Evolutionary conservation across 1,139 yeast species (phyloP).

Genomic region (Hemisphaericaspora subhashii): DNA sequence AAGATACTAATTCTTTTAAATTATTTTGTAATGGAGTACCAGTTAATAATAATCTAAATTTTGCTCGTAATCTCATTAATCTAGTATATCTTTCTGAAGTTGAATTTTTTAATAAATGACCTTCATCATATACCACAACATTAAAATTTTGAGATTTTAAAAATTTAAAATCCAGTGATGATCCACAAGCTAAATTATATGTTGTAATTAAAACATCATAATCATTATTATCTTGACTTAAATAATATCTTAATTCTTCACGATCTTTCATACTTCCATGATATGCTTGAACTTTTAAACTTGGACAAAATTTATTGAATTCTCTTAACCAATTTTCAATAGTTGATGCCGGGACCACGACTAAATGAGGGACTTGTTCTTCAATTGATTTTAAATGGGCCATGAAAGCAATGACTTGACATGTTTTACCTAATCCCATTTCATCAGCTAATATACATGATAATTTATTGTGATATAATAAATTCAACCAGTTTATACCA

Average conservation of each 20-base stretch:
- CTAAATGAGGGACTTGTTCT: conserved; percentile 90
- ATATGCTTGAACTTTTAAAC: conserved; percentile 80
- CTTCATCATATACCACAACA: conserved; percentile 93
- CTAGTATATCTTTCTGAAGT: conserved; percentile 82
- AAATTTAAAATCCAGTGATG: conserved; percentile 77
- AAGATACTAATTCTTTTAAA: conserved; percentile 82
- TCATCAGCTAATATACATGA: conserved; percentile 97
- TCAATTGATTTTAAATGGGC: conserved; percentile 84
- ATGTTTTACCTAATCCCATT: conserved; percentile 96
- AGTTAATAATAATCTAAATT: conserved; percentile 80
- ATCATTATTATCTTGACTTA: conserved; percentile 53
- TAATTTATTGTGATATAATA: conserved; percentile 72
- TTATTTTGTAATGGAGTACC: conserved; percentile 98
- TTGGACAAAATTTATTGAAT: conserved; percentile 85
- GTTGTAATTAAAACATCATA: conserved; percentile 94
- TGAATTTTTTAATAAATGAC: conserved; percentile 93
- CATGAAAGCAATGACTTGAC: conserved; percentile 92
- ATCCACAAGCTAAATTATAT: conserved; percentile 86
- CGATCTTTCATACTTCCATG: conserved; percentile 88
- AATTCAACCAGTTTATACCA: conserved; percentile 89
- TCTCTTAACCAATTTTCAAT: conserved; percentile 97
- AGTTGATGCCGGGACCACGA: conserved; percentile 95
- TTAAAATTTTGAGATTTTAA: conserved; percentile 74
- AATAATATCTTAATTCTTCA: conserved; percentile 73
- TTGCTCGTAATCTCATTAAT: conserved; percentile 78